phyloP scores from a whole-genome alignment of 2,329 filamentous ascomycete genomes.

The Furcasterigmium furcatum region DNA sequence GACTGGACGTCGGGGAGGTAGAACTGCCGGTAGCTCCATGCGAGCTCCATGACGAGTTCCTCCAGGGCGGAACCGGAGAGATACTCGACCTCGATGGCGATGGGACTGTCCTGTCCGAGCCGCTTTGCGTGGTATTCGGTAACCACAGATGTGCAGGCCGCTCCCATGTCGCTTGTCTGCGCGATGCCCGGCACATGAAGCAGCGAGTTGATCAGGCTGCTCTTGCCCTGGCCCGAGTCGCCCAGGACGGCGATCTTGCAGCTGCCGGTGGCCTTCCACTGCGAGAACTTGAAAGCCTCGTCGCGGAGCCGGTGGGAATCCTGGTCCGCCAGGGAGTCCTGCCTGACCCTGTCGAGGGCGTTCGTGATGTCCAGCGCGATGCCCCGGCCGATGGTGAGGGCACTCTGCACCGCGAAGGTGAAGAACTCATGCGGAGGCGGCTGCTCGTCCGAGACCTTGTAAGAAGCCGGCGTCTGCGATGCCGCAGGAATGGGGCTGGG shows the following conservation, averaged over 20 bases:
- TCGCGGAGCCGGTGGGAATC: background rate
- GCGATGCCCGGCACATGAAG: background rate
- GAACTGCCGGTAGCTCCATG: constrained; percentile 25
- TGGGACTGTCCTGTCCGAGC: constrained; percentile 16
- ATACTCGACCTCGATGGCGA: constrained; percentile 28
- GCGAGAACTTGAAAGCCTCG: background rate
- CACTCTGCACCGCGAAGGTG: background rate
- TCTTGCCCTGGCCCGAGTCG: background rate
- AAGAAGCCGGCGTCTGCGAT: background rate
- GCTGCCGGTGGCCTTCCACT: background rate
- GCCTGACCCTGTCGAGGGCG: background rate
- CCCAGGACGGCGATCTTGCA: background rate
- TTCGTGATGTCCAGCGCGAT: background rate
- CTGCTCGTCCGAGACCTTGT: constrained; percentile 1
- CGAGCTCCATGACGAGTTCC: constrained; percentile 22
- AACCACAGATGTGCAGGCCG: constrained; percentile 27
- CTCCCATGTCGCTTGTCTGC: constrained; percentile 19
- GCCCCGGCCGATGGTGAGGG: background rate
- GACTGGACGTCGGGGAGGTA: constrained; percentile 18
- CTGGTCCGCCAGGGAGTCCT: background rate
- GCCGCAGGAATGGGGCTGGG: background rate
- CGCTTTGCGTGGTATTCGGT: constrained; percentile 27
- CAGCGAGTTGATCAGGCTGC: background rate
- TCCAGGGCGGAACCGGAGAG: constrained; percentile 19
- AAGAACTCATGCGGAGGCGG: constrained; percentile 2